phyloP scores from a whole-genome alignment of 75 land plant genomes.

The Picea sitchensis region DNA sequence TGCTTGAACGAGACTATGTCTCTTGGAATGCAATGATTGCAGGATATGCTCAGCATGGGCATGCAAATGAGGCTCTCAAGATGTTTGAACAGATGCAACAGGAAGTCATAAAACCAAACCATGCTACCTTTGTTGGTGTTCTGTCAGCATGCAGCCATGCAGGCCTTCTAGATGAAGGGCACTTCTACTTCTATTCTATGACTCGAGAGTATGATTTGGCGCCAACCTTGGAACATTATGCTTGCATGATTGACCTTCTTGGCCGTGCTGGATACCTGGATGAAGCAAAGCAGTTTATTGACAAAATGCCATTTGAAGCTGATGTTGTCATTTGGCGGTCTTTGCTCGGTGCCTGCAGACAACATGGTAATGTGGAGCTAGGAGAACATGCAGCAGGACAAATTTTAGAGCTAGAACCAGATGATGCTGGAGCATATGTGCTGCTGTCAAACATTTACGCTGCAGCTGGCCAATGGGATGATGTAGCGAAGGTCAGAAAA shows the following conservation, averaged over 20 bases:
- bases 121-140: slow-evolving; percentile 28
- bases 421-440: slow-evolving; percentile 10
- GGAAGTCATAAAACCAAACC: slow-evolving; percentile 15
- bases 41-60: slow-evolving; percentile 22
- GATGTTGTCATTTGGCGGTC: slow-evolving; percentile 7
- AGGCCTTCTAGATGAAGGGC: slow-evolving; percentile 3
- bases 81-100: slow-evolving; percentile 28
- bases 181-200: not conserved
- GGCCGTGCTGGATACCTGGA: slow-evolving; percentile 45
- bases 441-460: slow-evolving; percentile 12
- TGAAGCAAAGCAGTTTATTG: not conserved
- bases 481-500: slow-evolving; percentile 3
- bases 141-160: slow-evolving; percentile 16
- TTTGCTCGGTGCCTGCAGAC: not conserved
- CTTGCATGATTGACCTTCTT: slow-evolving; percentile 62
- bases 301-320: slow-evolving; percentile 7
- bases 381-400: slow-evolving; percentile 3
- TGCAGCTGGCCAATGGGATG: slow-evolving; percentile 13
- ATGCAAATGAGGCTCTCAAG: slow-evolving; percentile 23
- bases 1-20: slow-evolving; percentile 27
- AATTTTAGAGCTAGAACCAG: slow-evolving; percentile 9
- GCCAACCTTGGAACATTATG: slow-evolving; percentile 41
- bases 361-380: not conserved
- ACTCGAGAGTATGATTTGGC: slow-evolving; percentile 1
- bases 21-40: slow-evolving; percentile 42